Percentiles rank a stretch among this genome's conserved stretches.
Evolutionary conservation across 306 rosid genomes (phyloP).

Genomic region (Dalbergia cochinchinensis): DNA sequence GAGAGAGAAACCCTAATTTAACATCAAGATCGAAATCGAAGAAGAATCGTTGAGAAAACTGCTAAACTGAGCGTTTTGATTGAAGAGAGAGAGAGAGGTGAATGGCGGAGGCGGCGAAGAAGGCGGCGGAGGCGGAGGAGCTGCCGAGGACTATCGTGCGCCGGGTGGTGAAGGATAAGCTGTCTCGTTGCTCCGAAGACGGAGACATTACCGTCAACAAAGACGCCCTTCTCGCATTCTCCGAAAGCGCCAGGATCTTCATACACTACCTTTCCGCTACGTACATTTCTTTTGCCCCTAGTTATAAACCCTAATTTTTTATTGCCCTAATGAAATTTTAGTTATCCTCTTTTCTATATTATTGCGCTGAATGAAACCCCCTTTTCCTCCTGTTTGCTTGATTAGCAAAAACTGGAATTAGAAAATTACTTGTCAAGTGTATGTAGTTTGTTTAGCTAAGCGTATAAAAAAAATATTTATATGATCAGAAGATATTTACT

Average conservation of each 20-base stretch:
- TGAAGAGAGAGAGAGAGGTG: background rate
- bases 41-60: background rate
- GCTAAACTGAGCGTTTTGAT: background rate
- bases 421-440: background rate
- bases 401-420: background rate
- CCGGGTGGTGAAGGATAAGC: constrained; percentile 93
- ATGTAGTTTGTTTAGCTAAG: background rate
- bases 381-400: background rate
- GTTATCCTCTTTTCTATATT: background rate
- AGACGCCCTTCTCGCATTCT: constrained; percentile 83
- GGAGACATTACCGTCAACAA: constrained; percentile 74
- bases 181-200: constrained; percentile 68
- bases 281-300: constrained; percentile 49
- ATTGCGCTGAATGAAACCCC: background rate
- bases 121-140: constrained; percentile 67
- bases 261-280: constrained; percentile 95
- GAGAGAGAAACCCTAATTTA: constrained; percentile 20
- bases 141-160: constrained; percentile 89
- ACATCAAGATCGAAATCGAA: constrained; percentile 21
- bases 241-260: constrained; percentile 90
- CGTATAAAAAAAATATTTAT: too few relatives aligned
- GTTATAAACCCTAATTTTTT: background rate
- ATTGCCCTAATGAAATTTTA: background rate
- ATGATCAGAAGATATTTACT: background rate
- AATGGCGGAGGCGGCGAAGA: constrained; percentile 57